These are phyloP conservation scores for Amorphotheca resinae DNA, from an alignment of 495 filamentous ascomycete species.

Conservation along the genomic window DNA sequence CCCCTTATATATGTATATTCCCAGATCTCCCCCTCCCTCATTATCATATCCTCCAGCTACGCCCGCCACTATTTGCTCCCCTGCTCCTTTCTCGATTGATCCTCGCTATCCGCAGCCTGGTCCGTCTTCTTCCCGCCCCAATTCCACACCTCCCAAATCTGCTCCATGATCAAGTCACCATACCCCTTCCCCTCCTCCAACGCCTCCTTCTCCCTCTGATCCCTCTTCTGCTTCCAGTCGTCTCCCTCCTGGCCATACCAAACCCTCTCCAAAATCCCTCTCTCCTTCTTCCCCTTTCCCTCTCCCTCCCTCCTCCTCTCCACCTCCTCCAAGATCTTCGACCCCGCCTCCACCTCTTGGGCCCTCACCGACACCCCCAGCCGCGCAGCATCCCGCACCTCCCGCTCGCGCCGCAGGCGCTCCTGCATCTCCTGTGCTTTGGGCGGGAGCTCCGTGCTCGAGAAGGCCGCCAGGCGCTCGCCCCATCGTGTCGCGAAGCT, in stretches of 20 bases:
- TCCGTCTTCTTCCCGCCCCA: constrained; percentile 31
- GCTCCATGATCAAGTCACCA: constrained; percentile 67
- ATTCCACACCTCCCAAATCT: constrained; percentile 74
- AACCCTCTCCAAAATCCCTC: constrained; percentile 35
- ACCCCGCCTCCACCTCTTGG: constrained; percentile 21
- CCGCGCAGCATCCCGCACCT: constrained; percentile 22
- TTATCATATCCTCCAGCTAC: background rate
- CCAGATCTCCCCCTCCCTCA: constrained; percentile 3
- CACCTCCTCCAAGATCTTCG: constrained; percentile 13
- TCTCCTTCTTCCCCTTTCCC: constrained; percentile 23
- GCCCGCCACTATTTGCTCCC: constrained; percentile 20
- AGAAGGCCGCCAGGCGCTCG: constrained; percentile 19
- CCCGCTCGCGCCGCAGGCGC: constrained; percentile 27
- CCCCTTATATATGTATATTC: background rate
- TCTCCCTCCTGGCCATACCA: constrained; percentile 47
- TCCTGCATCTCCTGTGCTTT: constrained; percentile 42
- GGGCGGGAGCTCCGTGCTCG: constrained; percentile 32
- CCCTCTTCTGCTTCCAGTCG: constrained; percentile 60
- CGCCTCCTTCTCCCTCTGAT: constrained; percentile 2
- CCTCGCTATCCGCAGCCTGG: constrained; percentile 16
- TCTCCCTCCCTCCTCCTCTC: constrained; percentile 15
- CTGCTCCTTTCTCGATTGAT: constrained; percentile 22
- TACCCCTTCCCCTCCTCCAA: constrained; percentile 48
- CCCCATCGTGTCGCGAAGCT: constrained; percentile 34
- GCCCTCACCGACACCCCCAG: constrained; percentile 13